phyloP scores from a whole-genome alignment of 1,139 yeast genomes.

The Candida labiduridarum region DNA sequence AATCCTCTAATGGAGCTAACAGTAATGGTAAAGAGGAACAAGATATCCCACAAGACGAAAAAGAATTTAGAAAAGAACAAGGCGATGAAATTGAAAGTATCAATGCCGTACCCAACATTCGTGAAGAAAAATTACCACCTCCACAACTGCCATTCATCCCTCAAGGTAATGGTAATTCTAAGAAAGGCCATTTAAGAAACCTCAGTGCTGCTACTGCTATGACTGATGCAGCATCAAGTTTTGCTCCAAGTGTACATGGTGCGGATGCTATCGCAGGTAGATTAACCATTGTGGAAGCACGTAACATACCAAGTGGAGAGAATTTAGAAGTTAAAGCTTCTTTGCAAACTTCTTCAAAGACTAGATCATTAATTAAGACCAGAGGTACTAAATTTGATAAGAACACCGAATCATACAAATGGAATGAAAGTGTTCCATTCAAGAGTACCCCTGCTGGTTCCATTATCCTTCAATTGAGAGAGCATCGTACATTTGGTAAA shows the following conservation, averaged over 20 bases:
- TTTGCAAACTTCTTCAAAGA: constrained; percentile 52
- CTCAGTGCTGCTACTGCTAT: constrained; percentile 23
- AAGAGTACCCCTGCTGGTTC: constrained; percentile 63
- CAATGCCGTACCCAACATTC: constrained; percentile 38
- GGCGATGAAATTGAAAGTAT: constrained; percentile 11
- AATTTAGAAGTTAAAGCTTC: constrained; percentile 53
- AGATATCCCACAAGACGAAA: constrained; percentile 17
- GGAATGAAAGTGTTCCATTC: constrained; percentile 72
- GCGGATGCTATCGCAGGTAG: constrained; percentile 55
- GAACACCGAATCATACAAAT: constrained; percentile 45
- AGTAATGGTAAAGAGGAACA: constrained; percentile 1
- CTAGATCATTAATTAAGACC: constrained; percentile 67
- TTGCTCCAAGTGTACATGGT: constrained; percentile 40
- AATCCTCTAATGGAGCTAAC: constrained; percentile 8
- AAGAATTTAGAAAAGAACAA: constrained; percentile 15
- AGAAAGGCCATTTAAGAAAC: constrained; percentile 32
- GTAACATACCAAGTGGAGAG: constrained; percentile 30
- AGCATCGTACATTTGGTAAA: constrained; percentile 77
- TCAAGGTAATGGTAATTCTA: constrained; percentile 10
- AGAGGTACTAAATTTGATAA: constrained; percentile 56
- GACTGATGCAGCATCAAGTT: constrained; percentile 36
- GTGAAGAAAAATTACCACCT: constrained; percentile 40
- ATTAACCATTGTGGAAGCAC: constrained; percentile 48
- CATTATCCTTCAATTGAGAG: constrained; percentile 60
- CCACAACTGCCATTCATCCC: constrained; percentile 32